These are phyloP conservation scores for Shiraia sp. DNA, from an alignment of 2,329 filamentous ascomycete genomes.

Conservation along the genomic window DNA sequence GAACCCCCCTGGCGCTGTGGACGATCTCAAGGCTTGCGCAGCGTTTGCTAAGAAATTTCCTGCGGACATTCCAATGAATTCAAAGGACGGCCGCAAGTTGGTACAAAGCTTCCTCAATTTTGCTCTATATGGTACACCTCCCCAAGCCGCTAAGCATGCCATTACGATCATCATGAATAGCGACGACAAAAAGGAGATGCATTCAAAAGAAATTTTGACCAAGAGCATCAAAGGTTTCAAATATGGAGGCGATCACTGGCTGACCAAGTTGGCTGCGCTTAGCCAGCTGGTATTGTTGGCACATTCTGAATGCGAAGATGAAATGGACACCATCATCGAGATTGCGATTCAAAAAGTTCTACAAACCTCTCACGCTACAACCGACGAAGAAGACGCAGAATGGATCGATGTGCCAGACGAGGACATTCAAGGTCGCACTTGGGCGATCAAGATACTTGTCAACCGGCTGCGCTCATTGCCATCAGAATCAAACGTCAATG, in stretches of 20 bases:
- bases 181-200: slow-evolving; percentile 77
- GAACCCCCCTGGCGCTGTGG: slow-evolving; percentile 76
- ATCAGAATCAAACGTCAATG: slow-evolving; percentile 49
- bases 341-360: slow-evolving; percentile 77
- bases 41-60: slow-evolving; percentile 88
- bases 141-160: slow-evolving; percentile 88
- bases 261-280: slow-evolving; percentile 72
- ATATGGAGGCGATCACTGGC: slow-evolving; percentile 73
- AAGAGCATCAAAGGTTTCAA: slow-evolving; percentile 74
- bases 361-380: slow-evolving; percentile 64
- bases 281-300: slow-evolving; percentile 78
- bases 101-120: slow-evolving; percentile 80
- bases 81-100: slow-evolving; percentile 71
- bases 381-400: slow-evolving; percentile 55
- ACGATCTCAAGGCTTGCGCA: slow-evolving; percentile 91
- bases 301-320: slow-evolving; percentile 68
- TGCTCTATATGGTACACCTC: slow-evolving; percentile 78
- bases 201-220: slow-evolving; percentile 79
- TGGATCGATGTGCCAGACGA: slow-evolving; percentile 69
- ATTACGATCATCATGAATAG: slow-evolving; percentile 85
- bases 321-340: slow-evolving; percentile 76
- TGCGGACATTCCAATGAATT: slow-evolving; percentile 70
- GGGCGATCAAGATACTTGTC: slow-evolving; percentile 82
- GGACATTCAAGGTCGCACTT: slow-evolving; percentile 80
- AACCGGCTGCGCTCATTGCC: slow-evolving; percentile 74